Evolutionary conservation across 2,329 filamentous ascomycete species (phyloP), one percentile per base, ranked within the genome.

Genomic region (Juglanconis sp.): DNA sequence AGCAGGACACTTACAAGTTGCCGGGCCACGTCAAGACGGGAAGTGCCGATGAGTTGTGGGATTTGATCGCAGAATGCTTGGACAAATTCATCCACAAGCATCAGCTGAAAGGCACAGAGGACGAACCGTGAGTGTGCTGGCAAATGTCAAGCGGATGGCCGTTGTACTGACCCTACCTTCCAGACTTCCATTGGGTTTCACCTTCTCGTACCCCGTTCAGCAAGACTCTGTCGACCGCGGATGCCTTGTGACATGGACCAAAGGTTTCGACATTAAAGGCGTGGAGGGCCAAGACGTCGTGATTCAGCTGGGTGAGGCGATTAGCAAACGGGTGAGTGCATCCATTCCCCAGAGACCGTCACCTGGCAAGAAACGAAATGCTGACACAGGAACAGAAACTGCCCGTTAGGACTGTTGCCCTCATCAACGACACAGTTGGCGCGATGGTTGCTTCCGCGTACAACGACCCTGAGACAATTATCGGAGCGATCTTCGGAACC

Each of bases 391-490:
- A 40, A 15, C 44, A 47, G 34, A 74, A 83, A 49, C 77, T 93
- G 5, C 89, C 89, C 0, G 87, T 93, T 8, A 81, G 81, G 44
- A 89, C 92, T 17, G 85, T 87, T 17, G 90, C 89, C 3, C 77
- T 93, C 55, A 88, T 92, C 44, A 93, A 92, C 68, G 90, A 93
- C 69, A 92, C 89, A 1, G 90, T 93, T 4, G 90, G 90, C 53
- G 92, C 90, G 0, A 79, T 93, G 53, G 90, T 92, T 83, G 88
- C 90, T 24, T 83, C 89, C 64, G 90, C 89, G 1, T 93, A 93
- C 73, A 89, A 87, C 15, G 89, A 87, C 34, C 86, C 87, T 73
- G 82, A 83, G 47, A 90, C 90, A 1, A 76, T 92, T 5, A 77
- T 92, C 2, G 90, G 90, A 44, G 89, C 88, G 36, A 93, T 93